Conservation (phyloP, 257 asterid species). For the Solanum clarkiae region DNA sequence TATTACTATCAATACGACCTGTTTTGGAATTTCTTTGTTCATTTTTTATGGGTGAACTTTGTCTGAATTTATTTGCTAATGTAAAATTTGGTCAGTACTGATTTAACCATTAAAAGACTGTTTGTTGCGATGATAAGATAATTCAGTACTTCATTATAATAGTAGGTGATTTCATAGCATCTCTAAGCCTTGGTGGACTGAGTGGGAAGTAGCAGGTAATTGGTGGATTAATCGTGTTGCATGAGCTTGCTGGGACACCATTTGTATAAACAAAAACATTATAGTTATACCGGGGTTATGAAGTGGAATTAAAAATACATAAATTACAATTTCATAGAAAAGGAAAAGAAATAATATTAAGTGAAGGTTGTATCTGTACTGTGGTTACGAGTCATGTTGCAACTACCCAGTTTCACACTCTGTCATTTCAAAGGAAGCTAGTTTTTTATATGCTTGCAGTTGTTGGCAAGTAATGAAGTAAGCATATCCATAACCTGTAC, state of each 20-base stretch:
- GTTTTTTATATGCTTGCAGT: neutral
- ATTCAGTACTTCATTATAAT: neutral
- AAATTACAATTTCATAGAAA: neutral
- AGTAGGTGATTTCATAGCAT: neutral
- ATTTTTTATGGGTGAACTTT: neutral
- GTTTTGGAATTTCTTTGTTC: neutral
- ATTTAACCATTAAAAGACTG: neutral
- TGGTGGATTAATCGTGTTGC: neutral
- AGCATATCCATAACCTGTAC: neutral
- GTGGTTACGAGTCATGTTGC: neutral
- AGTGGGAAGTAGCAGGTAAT: neutral
- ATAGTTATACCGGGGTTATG: neutral
- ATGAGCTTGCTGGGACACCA: neutral
- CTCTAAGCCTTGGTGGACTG: neutral
- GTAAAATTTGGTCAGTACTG: neutral
- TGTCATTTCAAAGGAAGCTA: neutral
- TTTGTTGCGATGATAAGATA: neutral
- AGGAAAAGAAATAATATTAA: neutral
- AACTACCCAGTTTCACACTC: neutral
- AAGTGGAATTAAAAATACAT: neutral
- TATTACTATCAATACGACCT: neutral
- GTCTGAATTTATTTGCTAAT: neutral
- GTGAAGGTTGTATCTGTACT: neutral
- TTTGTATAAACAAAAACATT: rapidly evolving
- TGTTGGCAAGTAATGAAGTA: neutral